Base-by-base conservation (phyloP, 1,284 basidiomycete genomes). In the Melampsora larici-populina region DNA sequence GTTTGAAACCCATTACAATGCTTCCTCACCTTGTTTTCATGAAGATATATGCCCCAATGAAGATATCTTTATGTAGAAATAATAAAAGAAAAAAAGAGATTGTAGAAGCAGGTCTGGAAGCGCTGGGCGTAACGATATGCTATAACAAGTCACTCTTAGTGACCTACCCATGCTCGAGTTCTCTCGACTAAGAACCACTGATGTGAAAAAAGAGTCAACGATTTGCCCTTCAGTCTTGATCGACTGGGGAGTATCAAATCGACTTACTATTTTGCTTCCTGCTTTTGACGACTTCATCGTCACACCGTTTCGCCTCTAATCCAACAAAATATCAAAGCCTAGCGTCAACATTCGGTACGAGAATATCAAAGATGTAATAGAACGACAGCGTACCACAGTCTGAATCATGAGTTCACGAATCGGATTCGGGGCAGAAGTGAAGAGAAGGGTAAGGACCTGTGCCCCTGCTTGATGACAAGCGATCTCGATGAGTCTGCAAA, bases 261-360 rank as follows among this genome's bases (percentile, higher is more conserved):
- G 24, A 66, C 75, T 70, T 31, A 78, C 75, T 26, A 78, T 78
- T 24, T 78, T 78, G 26, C 75, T 78, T 26, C 75, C 75, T 5
- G 75, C 75, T 49, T 78, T 78, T 9, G 75, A 78, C 55, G 75
- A 78, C 49, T 78, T 78, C 75, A 78, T 78, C n/a, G 75, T 78
- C 33, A 78, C 75, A 29, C 75, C 75, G 62, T 78, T 70, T 64
- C 75, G 55, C 40, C 75, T 40, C 75, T 78, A 36, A 18, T 31
- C 46, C 18, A 48, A 70, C 21, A 15, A 48, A 40, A 11, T 9
- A n/a, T 48, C 0, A 68, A 65, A 65, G 3, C 18, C 29, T 24
- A 64, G 13, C 31, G 9, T 26, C 40, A 33, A 18, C 21, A 63
- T 26, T n/a, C 17, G 11, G 33, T 48, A 73, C 2, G 9, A 8